Percentiles rank a stretch among this genome's conserved stretches.
phyloP scores from a whole-genome alignment of 257 asterid genomes.

The Henckelia pumila region DNA sequence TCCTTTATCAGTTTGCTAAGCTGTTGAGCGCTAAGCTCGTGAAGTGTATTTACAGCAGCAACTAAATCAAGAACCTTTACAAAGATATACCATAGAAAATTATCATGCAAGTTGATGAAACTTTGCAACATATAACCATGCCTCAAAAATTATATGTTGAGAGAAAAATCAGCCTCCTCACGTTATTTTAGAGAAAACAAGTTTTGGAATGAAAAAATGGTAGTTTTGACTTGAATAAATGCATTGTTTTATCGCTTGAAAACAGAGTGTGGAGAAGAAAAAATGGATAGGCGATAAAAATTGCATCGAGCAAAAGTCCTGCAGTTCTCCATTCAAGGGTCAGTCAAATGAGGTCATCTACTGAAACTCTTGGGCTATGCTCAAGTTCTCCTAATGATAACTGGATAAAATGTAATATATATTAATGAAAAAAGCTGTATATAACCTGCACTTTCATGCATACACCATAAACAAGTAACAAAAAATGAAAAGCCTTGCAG shows the following conservation, averaged over 20 bases:
- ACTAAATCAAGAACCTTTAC: constrained; percentile 73
- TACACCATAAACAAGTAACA: constrained; percentile 8
- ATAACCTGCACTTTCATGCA: not conserved
- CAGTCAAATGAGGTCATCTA: not conserved
- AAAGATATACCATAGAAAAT: constrained; percentile 24
- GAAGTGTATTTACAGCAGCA: constrained; percentile 81
- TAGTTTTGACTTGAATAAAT: not conserved
- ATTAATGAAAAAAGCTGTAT: not conserved
- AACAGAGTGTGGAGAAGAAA: not conserved
- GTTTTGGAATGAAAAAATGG: not conserved
- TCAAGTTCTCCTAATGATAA: not conserved
- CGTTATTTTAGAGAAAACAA: no score
- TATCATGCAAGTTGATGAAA: constrained; percentile 22
- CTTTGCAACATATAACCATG: not conserved
- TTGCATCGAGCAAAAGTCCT: not conserved
- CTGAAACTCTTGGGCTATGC: not conserved
- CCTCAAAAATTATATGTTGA: not conserved
- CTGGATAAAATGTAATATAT: not conserved
- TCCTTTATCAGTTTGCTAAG: constrained; percentile 74
- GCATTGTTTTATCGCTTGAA: not conserved
- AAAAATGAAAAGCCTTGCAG: constrained; percentile 14
- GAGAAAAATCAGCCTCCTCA: not conserved
- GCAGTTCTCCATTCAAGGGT: not conserved
- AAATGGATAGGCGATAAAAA: not conserved
- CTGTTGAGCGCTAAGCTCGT: constrained; percentile 78